Evolutionary conservation across 2,329 filamentous ascomycete genomes (phyloP).

Genomic region (Penicillium sp.): DNA sequence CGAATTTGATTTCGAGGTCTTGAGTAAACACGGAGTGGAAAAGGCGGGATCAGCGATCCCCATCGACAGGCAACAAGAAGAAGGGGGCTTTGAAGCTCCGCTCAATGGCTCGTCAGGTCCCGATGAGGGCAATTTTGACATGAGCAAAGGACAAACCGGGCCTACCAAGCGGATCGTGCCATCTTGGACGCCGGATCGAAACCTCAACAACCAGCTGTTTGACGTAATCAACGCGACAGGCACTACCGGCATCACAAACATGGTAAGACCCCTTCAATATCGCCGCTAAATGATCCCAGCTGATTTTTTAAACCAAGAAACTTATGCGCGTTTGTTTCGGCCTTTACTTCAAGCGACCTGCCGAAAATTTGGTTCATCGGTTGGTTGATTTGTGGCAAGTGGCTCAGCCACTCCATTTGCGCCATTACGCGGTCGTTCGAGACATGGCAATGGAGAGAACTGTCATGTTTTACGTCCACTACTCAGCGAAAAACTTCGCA

Average conservation of each 20-base stretch:
- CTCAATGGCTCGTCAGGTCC: neutral
- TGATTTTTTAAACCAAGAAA: constrained; percentile 27
- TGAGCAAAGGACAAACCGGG: constrained; percentile 27
- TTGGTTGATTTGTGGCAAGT: constrained; percentile 58
- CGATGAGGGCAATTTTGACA: constrained; percentile 18
- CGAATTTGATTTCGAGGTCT: constrained; percentile 33
- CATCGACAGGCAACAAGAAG: constrained; percentile 19
- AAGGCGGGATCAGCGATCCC: neutral
- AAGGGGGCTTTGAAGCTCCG: constrained; percentile 32
- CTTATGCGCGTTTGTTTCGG: constrained; percentile 50
- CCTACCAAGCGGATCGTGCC: constrained; percentile 45
- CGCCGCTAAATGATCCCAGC: neutral
- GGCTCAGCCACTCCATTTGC: constrained; percentile 60
- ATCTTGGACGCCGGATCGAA: constrained; percentile 57
- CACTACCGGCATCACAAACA: constrained; percentile 51
- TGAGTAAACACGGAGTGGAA: constrained; percentile 25
- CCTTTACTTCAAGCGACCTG: constrained; percentile 54
- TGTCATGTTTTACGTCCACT: constrained; percentile 56
- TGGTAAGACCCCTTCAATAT: constrained; percentile 27
- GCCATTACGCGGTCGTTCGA: constrained; percentile 58
- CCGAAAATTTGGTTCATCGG: constrained; percentile 55
- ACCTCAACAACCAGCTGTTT: constrained; percentile 55
- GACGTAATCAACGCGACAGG: constrained; percentile 52
- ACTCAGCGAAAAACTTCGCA: constrained; percentile 54
- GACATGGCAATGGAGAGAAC: constrained; percentile 54